Percentiles rank a stretch among this genome's conserved stretches.
Evolutionary conservation across 2,329 filamentous ascomycete species (phyloP).

Genomic region (Pseudogymnoascus sp.): DNA sequence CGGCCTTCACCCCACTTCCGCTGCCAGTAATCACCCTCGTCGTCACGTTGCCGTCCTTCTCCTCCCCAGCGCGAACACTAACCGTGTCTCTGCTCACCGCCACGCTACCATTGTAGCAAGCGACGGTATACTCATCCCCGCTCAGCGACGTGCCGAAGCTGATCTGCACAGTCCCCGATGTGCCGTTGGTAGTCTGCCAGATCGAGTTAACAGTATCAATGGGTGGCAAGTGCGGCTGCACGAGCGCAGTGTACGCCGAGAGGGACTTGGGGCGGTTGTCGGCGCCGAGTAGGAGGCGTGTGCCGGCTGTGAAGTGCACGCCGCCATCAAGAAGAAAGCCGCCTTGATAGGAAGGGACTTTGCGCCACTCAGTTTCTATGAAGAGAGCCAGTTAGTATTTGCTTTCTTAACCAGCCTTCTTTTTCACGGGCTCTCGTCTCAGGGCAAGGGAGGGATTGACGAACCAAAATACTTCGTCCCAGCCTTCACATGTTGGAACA

Average conservation of each 20-base stretch:
- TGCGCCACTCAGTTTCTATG: slow-evolving; percentile 51
- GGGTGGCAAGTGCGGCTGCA: slow-evolving; percentile 24
- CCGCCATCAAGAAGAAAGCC: slow-evolving; percentile 71
- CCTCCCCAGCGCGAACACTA: slow-evolving; percentile 21
- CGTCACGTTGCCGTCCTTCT: slow-evolving; percentile 18
- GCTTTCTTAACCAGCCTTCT: neutral
- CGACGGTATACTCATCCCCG: slow-evolving; percentile 24
- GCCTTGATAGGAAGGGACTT: slow-evolving; percentile 61
- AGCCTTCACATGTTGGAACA: slow-evolving; percentile 36
- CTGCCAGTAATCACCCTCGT: slow-evolving; percentile 24
- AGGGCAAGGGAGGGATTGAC: neutral
- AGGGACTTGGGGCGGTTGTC: slow-evolving; percentile 18
- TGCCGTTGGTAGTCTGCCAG: slow-evolving; percentile 25
- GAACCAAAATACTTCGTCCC: slow-evolving; percentile 39
- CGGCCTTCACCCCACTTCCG: slow-evolving; percentile 24
- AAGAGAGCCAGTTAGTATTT: slow-evolving; percentile 10
- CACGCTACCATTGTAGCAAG: slow-evolving; percentile 27
- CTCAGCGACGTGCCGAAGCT: slow-evolving; percentile 26
- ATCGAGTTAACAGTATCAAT: slow-evolving; percentile 27
- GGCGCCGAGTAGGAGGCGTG: slow-evolving; percentile 48
- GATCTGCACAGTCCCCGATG: slow-evolving; percentile 25
- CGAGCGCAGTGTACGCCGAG: slow-evolving; percentile 22
- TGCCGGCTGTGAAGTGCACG: slow-evolving; percentile 60
- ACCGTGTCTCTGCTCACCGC: slow-evolving; percentile 20
- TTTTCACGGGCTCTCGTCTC: neutral